Evolutionary conservation across 257 asterid genomes (phyloP), one percentile per base, ranked within the genome.

Genomic region (Nicotiana sylvestris): DNA sequence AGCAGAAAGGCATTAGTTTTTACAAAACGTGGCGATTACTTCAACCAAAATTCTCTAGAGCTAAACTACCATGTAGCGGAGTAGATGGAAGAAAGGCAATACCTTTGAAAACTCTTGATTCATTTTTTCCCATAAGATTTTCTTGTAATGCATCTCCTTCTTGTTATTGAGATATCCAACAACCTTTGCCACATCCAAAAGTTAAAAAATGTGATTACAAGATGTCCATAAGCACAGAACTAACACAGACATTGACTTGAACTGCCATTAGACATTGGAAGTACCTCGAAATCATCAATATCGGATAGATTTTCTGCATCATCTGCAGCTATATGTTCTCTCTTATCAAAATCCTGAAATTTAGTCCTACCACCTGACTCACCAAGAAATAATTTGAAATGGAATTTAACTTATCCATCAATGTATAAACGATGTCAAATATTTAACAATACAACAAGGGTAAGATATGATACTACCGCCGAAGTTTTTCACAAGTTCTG

Each of bases 231-330:
- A 81, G 46, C 51, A 51, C 66, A 66, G 5, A 66, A 77, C 81
- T 33, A 66, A 74, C 82, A 81, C 66, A 57, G 51, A 81, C 77
- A 66, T 64, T 83, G 18, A 32, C 33, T 43, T 30, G 35, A 62
- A 76, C 6, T 78, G 49, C 80, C 85, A 65, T 57, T 10, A 46
- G 30, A 46, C 61, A 67, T 46, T 29, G 70, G 51, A 55, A 35
- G 53, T 85, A 92, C 94, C 92, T 92, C 93, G 62, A 84, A 81
- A 86, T 92, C 96, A 88, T 89, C 91, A 64, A 90, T 86, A 82
- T 84, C 92, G 18, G 92, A 87, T 77, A 85, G 87, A 74, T 78
- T 81, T 57, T 87, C 87, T 5, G 89, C 68, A 29, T 79, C 85
- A 30, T 81, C 66, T 27, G 5, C 77, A 66, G 67, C 77, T 81